Percentiles rank a stretch among this genome's conserved stretches.
Conservation (phyloP, 306 rosid species). For the Vigna nakashimae region DNA sequence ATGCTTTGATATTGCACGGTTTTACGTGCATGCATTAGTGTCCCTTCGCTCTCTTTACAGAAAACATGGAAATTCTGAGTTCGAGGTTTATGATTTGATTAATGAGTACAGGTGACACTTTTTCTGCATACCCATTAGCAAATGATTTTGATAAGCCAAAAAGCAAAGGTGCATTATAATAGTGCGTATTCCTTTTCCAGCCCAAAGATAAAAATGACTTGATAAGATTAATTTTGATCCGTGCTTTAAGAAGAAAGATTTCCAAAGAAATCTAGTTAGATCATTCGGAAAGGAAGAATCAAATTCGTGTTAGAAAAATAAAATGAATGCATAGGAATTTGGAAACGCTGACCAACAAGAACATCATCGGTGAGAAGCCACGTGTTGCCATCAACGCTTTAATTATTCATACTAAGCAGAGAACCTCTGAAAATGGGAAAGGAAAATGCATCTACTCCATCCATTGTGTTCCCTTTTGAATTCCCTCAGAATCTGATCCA, state of each 20-base stretch:
- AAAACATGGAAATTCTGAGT: not conserved
- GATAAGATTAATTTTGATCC: not conserved
- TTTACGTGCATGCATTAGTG: too few species aligned
- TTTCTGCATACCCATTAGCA: not conserved
- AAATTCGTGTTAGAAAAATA: constrained; percentile 45
- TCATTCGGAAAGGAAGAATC: constrained; percentile 46
- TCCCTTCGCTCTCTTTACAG: too few species aligned
- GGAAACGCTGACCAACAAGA: constrained; percentile 45
- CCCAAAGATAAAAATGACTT: too few species aligned
- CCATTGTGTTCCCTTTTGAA: constrained; percentile 51
- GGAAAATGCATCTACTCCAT: constrained; percentile 50
- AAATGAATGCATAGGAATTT: constrained; percentile 45
- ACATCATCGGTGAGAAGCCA: constrained; percentile 49
- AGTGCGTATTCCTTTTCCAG: not conserved
- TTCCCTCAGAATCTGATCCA: constrained; percentile 57
- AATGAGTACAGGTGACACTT: not conserved
- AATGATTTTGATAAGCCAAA: not conserved
- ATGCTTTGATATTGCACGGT: too few species aligned
- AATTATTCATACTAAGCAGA: constrained; percentile 21
- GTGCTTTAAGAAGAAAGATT: constrained; percentile 35
- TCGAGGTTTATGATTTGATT: not conserved
- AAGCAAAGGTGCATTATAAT: not conserved
- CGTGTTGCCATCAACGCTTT: constrained; percentile 44
- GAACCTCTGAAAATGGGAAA: constrained; percentile 52
- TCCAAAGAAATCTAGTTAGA: constrained; percentile 37